Conservation (phyloP, 768 basidiomycete species). For the Cystofilobasidium capitatum region DNA sequence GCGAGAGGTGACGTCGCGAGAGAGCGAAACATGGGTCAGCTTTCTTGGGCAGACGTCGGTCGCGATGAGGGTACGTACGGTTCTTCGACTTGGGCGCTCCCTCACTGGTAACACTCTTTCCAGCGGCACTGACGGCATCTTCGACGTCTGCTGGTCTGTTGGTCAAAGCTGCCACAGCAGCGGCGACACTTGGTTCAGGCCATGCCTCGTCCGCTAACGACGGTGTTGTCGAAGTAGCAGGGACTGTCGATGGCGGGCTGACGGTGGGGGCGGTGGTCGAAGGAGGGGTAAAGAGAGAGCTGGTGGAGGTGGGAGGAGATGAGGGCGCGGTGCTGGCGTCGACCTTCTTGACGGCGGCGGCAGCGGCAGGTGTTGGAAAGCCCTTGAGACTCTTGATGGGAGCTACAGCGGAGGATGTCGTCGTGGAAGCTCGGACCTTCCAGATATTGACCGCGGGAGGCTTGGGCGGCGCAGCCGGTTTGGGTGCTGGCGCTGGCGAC, state of each 20-base stretch:
- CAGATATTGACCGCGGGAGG: constrained; percentile 21
- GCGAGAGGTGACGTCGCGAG: background rate
- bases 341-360: constrained; percentile 14
- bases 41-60: no score
- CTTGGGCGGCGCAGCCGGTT: background rate
- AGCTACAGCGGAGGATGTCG: background rate
- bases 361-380: background rate
- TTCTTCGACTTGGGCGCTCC: background rate
- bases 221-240: background rate
- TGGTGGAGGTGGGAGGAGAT: background rate
- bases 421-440: constrained; percentile 16
- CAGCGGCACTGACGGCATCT: background rate
- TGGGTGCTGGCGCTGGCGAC: constrained; percentile 14
- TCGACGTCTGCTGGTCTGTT: background rate
- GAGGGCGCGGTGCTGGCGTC: background rate
- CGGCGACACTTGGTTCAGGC: background rate
- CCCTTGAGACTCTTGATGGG: background rate
- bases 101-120: background rate
- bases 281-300: constrained; percentile 1
- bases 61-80: background rate
- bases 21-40: background rate
- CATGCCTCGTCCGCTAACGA: constrained; percentile 1
- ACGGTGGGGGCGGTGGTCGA: background rate
- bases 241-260: background rate
- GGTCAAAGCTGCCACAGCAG: background rate